A percentile compares a stretch with the other conserved stretches of the same genome.
Evolutionary conservation across 2,329 filamentous ascomycete genomes (phyloP).

Genomic region (Venturia pyrina): DNA sequence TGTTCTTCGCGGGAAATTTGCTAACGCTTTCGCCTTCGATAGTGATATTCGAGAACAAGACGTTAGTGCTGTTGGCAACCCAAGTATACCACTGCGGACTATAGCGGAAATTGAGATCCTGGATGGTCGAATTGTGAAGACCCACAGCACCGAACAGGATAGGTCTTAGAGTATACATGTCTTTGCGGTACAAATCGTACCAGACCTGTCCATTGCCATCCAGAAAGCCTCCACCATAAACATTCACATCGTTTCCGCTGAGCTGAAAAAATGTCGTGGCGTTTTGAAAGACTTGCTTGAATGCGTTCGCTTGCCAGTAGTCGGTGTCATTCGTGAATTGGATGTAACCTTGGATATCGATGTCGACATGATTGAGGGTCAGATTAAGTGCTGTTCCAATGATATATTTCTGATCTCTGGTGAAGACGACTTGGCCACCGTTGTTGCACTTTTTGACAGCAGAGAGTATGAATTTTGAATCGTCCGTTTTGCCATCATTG

Average conservation of each 20-base stretch:
- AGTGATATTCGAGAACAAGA: conserved; percentile 43
- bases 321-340: conserved; percentile 57
- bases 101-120: conserved; percentile 51
- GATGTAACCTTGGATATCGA: conserved; percentile 51
- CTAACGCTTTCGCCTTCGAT: conserved; percentile 31
- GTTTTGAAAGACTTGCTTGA: conserved; percentile 57
- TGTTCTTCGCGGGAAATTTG: conserved; percentile 26
- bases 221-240: conserved; percentile 56
- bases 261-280: conserved; percentile 58
- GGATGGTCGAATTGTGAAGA: conserved; percentile 47
- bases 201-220: conserved; percentile 58
- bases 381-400: conserved; percentile 56
- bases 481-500: conserved; percentile 34
- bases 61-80: conserved; percentile 55
- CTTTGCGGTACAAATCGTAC: conserved; percentile 47
- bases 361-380: conserved; percentile 49
- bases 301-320: conserved; percentile 58
- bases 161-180: conserved; percentile 49
- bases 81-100: conserved; percentile 54
- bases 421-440: conserved; percentile 52
- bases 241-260: conserved; percentile 55
- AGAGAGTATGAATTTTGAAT: conserved; percentile 41
- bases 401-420: conserved; percentile 45
- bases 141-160: conserved; percentile 49
- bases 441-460: conserved; percentile 52